Conservation (phyloP, 306 rosid genomes). For the Hippophae tibetana region DNA sequence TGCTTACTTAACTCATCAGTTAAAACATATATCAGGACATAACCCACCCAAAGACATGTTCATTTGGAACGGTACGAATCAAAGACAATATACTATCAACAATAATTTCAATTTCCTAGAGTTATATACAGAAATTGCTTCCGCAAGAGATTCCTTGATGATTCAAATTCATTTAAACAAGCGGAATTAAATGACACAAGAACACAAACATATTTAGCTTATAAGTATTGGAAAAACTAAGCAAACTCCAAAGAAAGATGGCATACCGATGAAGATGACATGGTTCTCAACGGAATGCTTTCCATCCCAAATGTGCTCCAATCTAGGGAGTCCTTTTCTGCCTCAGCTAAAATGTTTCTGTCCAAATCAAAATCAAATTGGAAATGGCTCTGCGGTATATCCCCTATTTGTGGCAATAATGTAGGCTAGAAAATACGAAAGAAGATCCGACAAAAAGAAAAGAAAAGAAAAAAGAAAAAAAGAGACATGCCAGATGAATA, state of each 20-base stretch:
- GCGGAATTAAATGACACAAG: background rate
- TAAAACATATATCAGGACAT: background rate
- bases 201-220: background rate
- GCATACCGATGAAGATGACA: conserved; percentile 47
- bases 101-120: background rate
- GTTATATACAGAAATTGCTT: background rate
- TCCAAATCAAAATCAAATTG: conserved; percentile 82
- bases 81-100: background rate
- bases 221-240: background rate
- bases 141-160: background rate
- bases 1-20: background rate
- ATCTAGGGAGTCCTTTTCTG: conserved; percentile 58
- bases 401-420: conserved; percentile 46
- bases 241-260: conserved; percentile 2
- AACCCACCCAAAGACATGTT: conserved; percentile 4
- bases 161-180: background rate
- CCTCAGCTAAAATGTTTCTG: conserved; percentile 77
- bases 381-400: conserved; percentile 71
- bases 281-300: conserved; percentile 40
- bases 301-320: conserved; percentile 72
- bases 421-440: conserved; percentile 51
- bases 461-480: background rate
- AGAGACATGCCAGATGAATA: background rate
- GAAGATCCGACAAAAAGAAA: conserved; percentile 4
- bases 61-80: background rate